These are phyloP conservation scores for Aspergillus kassunensis DNA, from an alignment of 495 filamentous ascomycete species.

Conservation along the genomic window DNA sequence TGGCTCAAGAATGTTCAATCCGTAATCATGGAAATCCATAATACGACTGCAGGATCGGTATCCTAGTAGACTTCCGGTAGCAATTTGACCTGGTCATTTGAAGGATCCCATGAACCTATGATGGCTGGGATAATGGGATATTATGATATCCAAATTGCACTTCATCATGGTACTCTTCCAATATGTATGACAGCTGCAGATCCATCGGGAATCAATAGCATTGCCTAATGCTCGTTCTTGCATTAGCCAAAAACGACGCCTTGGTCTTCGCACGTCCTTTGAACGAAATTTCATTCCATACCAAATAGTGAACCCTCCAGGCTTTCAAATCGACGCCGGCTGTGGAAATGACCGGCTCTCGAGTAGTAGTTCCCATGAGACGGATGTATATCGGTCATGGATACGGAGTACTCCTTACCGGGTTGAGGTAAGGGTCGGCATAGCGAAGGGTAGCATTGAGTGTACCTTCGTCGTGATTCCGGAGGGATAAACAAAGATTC, in stretches of 20 bases:
- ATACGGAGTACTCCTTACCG: too few species aligned
- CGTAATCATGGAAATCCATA: neutral
- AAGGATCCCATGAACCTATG: neutral
- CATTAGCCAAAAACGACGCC: neutral
- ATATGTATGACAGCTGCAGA: neutral
- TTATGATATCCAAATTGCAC: neutral
- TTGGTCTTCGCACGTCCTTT: neutral
- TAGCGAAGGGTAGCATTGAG: too few species aligned
- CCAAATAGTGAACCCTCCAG: neutral
- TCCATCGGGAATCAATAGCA: neutral
- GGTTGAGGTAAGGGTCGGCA: neutral
- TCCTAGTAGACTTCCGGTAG: neutral
- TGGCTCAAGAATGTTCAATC: neutral
- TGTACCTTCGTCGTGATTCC: too few species aligned
- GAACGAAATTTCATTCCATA: neutral
- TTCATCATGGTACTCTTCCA: neutral
- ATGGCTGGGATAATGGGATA: neutral
- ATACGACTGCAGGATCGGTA: conserved; percentile 2
- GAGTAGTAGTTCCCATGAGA: too few species aligned
- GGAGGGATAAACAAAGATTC: too few species aligned
- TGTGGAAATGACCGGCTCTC: too few species aligned
- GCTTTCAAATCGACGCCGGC: neutral
- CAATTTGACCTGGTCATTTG: neutral
- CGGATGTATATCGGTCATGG: too few species aligned
- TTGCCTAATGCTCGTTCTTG: neutral